Conservation (phyloP, 192 early-diverging fungal genomes). For the Linnemannia elongata region DNA sequence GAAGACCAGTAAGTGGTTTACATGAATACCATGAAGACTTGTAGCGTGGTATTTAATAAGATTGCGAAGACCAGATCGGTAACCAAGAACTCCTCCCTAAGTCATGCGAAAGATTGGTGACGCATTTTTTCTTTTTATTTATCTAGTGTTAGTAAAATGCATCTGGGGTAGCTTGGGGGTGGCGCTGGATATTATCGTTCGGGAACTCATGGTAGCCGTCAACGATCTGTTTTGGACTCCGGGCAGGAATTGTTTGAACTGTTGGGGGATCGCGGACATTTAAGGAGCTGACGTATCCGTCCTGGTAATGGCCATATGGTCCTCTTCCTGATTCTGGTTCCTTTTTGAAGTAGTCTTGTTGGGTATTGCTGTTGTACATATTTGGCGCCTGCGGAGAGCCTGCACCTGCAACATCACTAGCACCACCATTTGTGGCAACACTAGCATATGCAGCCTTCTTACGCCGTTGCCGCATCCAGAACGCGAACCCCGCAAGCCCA, state of each 20-base stretch:
- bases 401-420: background rate
- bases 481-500: background rate
- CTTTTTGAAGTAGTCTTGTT: background rate
- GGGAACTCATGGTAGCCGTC: background rate
- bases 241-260: background rate
- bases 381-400: background rate
- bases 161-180: too few species aligned
- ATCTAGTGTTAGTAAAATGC: too few species aligned
- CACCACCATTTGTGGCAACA: background rate
- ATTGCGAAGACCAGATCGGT: too few species aligned
- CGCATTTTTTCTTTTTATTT: too few species aligned
- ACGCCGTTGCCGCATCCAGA: background rate
- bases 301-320: background rate
- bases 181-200: background rate
- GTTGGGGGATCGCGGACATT: background rate
- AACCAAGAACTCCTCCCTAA: too few species aligned
- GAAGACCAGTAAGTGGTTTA: too few species aligned
- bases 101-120: too few species aligned
- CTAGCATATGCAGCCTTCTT: background rate
- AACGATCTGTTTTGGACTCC: background rate
- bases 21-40: too few species aligned
- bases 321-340: background rate
- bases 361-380: background rate
- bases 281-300: background rate
- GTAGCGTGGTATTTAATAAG: too few species aligned